Evolutionary conservation across 192 early-diverging fungal genomes (phyloP).

Genomic region (Linnemannia elongata): DNA sequence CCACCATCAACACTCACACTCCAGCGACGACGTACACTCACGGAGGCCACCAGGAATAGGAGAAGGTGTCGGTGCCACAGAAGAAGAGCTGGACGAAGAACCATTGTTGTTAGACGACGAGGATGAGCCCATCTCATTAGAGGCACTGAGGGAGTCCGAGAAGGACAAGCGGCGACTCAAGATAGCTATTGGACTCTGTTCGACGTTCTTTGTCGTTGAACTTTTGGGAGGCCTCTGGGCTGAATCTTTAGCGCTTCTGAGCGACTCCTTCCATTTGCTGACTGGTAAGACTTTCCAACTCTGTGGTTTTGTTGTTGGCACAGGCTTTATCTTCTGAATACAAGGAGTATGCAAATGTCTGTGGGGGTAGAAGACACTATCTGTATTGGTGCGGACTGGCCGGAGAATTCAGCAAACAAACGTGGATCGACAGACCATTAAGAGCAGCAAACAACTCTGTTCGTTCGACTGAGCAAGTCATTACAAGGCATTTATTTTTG

Average conservation of each 20-base stretch:
- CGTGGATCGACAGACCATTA: background rate
- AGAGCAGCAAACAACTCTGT: background rate
- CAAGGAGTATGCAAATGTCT: background rate
- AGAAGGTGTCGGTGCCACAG: background rate
- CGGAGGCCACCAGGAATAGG: background rate
- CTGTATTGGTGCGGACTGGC: background rate
- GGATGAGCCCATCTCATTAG: slow-evolving; percentile 23
- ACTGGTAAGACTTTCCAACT: slow-evolving; percentile 61
- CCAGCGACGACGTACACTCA: slow-evolving; percentile 4
- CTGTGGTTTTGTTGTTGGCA: background rate
- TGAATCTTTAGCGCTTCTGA: slow-evolving; percentile 80
- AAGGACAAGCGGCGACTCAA: slow-evolving; percentile 61
- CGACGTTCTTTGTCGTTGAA: slow-evolving; percentile 75
- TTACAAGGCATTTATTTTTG: background rate
- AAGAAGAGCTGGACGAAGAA: background rate
- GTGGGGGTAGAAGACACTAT: background rate
- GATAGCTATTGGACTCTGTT: slow-evolving; percentile 70
- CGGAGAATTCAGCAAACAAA: background rate
- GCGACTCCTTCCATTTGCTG: slow-evolving; percentile 82
- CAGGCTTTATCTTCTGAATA: background rate
- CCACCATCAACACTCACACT: background rate
- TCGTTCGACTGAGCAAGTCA: background rate
- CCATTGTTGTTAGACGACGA: slow-evolving; percentile 12
- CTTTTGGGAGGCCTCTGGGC: slow-evolving; percentile 72
- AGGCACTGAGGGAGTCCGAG: slow-evolving; percentile 26